Evolutionary conservation across 2,329 filamentous ascomycete genomes (phyloP).

Genomic region (Drechslerella coelobrocha): DNA sequence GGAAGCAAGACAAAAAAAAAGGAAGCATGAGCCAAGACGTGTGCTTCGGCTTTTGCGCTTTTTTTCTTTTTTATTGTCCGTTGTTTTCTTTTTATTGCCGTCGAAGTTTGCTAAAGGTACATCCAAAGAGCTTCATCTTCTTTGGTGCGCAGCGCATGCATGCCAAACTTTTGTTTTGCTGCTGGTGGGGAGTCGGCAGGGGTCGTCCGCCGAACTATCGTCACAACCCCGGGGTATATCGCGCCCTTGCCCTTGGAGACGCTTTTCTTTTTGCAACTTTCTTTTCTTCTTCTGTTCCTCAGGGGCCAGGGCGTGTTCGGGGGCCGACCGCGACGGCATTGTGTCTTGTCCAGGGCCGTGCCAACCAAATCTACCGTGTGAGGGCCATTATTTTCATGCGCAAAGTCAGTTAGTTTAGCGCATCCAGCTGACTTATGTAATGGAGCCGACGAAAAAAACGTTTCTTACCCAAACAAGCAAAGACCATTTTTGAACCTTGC

Average conservation of each 20-base stretch:
- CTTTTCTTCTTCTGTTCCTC: background rate
- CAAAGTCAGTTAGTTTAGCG: background rate
- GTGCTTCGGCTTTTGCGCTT: constrained; percentile 3
- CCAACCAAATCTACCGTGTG: constrained; percentile 1
- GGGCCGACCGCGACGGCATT: constrained; percentile 11
- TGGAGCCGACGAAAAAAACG: background rate
- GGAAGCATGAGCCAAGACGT: background rate
- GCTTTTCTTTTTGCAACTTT: background rate
- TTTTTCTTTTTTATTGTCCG: constrained; percentile 19
- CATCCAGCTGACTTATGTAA: background rate
- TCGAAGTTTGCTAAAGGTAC: background rate
- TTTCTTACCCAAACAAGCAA: background rate
- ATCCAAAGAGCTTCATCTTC: background rate
- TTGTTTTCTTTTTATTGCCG: background rate
- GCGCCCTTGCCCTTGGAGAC: background rate
- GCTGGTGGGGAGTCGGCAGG: background rate
- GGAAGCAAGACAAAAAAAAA: background rate
- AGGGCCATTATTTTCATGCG: background rate
- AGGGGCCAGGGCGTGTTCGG: background rate
- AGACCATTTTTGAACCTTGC: constrained; percentile 5
- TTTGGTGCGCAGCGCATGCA: background rate
- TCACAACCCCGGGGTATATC: background rate
- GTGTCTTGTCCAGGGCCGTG: constrained; percentile 15
- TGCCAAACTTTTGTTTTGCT: constrained; percentile 1
- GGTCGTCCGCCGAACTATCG: background rate